phyloP scores from a whole-genome alignment of 2,329 filamentous ascomycete species.

The Diaporthe ampelina region DNA sequence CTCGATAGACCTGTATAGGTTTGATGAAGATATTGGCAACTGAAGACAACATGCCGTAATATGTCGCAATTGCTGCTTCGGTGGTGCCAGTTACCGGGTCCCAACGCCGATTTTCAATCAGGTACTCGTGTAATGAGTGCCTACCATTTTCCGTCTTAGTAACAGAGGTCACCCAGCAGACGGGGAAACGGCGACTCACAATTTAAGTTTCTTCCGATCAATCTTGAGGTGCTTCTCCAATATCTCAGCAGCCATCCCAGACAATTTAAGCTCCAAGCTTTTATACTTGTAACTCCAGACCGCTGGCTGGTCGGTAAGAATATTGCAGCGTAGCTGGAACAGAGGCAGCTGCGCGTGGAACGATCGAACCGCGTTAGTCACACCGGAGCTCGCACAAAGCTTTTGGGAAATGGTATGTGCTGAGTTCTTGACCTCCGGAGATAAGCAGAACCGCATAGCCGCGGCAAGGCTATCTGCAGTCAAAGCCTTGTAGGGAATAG shows the following conservation, averaged over 20 bases:
- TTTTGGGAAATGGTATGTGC: too few species aligned
- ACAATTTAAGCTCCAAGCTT: background rate
- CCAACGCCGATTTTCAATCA: background rate
- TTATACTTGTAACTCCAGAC: background rate
- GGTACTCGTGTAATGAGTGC: too few species aligned
- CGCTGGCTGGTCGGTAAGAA: too few species aligned
- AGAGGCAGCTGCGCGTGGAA: too few species aligned
- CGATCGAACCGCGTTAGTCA: too few species aligned
- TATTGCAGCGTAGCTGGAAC: too few species aligned
- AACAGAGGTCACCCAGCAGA: accelerated
- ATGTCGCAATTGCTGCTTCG: background rate
- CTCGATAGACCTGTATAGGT: background rate
- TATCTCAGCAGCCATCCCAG: background rate
- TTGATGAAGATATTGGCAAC: background rate
- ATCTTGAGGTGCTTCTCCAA: background rate
- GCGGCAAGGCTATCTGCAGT: background rate
- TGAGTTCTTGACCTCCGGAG: background rate
- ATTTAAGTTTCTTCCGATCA: background rate
- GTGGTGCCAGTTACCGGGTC: background rate
- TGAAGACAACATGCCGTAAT: background rate
- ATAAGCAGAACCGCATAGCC: background rate
- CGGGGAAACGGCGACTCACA: background rate
- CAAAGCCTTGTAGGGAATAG: background rate
- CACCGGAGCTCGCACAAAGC: too few species aligned
- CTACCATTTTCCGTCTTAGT: background rate